Base-by-base conservation (phyloP, 169 alveolate genomes). In the Ichthyophthirius multifiliis region DNA sequence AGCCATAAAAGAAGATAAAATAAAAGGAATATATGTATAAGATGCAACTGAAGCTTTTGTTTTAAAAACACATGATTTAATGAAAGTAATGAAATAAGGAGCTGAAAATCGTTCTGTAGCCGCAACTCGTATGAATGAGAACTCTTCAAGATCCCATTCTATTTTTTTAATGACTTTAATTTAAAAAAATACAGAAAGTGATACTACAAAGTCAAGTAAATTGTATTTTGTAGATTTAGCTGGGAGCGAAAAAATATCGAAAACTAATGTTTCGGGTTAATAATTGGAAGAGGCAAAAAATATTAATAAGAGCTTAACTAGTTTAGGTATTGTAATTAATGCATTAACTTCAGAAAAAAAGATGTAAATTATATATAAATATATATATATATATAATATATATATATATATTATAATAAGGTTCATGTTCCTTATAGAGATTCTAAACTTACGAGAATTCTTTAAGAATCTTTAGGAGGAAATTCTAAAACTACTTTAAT, bases 351-450 rank as follows among this genome's bases (percentile, higher is more conserved):
- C 89, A 64, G 95, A 94, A 3, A 92, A 88, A 82, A 83, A 89
- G n/a, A n/a, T n/a, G n/a, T n/a, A n/a, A n/a, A n/a, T n/a, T n/a
- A n/a, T n/a, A n/a, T n/a, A n/a, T n/a, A n/a, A n/a, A n/a, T n/a
- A n/a, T n/a, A n/a, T n/a, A n/a, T n/a, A n/a, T n/a, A n/a, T n/a
- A n/a, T n/a, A n/a, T n/a, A n/a, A n/a, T n/a, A n/a, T n/a, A n/a
- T n/a, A n/a, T n/a, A n/a, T n/a, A n/a, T n/a, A n/a, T n/a, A n/a
- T n/a, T n/a, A n/a, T n/a, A n/a, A n/a, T n/a, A n/a, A n/a, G 23
- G 85, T 89, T n/a, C 97, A 93, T 74, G 81, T 95, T 13, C 97
- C 97, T 44, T 95, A 93, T 78, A 80, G 98, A 77, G 98, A 95
- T 63, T 89, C 96, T 43, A 95, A 95, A 82, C 85, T 94, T 20